Conservation (phyloP, 2,329 filamentous ascomycete species). For the Cadophora malorum region DNA sequence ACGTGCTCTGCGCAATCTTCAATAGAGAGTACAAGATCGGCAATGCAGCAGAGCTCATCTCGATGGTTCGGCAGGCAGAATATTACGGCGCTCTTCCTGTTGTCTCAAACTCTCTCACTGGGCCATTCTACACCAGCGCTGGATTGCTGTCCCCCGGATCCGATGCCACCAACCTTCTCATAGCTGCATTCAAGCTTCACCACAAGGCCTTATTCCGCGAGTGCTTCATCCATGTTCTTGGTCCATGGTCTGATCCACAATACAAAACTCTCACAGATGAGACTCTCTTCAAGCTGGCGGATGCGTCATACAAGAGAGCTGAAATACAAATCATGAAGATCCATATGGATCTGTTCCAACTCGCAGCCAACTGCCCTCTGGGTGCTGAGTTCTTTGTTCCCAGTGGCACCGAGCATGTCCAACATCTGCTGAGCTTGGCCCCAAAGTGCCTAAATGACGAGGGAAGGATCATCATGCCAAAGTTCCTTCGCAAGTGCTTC, state of each 20-base stretch:
- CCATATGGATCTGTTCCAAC: neutral
- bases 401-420: neutral
- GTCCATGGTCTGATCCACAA: conserved; percentile 13
- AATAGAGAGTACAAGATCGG: conserved; percentile 19
- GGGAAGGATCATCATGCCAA: neutral
- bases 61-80: conserved; percentile 14
- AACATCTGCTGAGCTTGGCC: neutral
- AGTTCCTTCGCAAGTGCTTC: neutral
- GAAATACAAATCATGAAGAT: neutral
- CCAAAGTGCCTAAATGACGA: neutral
- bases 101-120: conserved; percentile 1
- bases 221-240: conserved; percentile 11
- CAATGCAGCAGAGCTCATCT: neutral
- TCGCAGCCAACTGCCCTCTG: neutral
- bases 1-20: conserved; percentile 29
- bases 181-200: conserved; percentile 2
- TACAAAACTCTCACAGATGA: neutral
- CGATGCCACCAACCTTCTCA: conserved; percentile 3
- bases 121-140: conserved; percentile 2
- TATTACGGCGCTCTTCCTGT: conserved; percentile 22
- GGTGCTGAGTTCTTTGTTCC: neutral
- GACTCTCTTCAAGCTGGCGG: neutral
- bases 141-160: neutral
- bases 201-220: conserved; percentile 19
- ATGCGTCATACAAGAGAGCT: neutral